phyloP scores from a whole-genome alignment of 2,329 filamentous ascomycete genomes.

The Chaetomium olivaceum region DNA sequence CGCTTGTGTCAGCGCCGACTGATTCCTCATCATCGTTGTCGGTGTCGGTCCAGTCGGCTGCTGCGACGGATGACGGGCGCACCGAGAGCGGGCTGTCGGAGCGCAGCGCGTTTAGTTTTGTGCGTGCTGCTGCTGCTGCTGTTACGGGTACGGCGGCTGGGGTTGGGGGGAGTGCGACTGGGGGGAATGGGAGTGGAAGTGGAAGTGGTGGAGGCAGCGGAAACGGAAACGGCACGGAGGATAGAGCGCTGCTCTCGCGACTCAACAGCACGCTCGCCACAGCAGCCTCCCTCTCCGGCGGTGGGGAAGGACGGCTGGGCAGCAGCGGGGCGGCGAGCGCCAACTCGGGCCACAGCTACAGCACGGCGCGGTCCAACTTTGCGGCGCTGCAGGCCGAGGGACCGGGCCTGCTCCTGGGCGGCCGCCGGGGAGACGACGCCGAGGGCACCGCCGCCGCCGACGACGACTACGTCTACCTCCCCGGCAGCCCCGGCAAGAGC shows the following conservation, averaged over 20 bases:
- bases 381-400: constrained; percentile 55
- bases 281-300: background rate
- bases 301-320: background rate
- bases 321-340: constrained; percentile 10
- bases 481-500: constrained; percentile 58
- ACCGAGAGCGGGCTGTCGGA: constrained; percentile 61
- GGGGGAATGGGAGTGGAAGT: background rate
- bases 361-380: constrained; percentile 56
- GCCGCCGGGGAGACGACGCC: background rate
- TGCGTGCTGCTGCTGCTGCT: background rate
- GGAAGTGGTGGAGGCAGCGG: background rate
- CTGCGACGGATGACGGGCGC: constrained; percentile 35
- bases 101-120: constrained; percentile 46
- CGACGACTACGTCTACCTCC: constrained; percentile 37
- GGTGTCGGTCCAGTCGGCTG: no score
- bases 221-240: constrained; percentile 1
- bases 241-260: constrained; percentile 13
- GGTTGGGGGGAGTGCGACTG: background rate
- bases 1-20: background rate
- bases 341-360: constrained; percentile 32
- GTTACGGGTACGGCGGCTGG: background rate
- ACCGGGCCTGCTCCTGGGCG: constrained; percentile 47
- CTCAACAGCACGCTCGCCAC: constrained; percentile 14
- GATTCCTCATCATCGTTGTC: background rate
- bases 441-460: constrained; percentile 27